phyloP scores from a whole-genome alignment of 2,329 filamentous ascomycete species.

The Exophiala oligosperma region DNA sequence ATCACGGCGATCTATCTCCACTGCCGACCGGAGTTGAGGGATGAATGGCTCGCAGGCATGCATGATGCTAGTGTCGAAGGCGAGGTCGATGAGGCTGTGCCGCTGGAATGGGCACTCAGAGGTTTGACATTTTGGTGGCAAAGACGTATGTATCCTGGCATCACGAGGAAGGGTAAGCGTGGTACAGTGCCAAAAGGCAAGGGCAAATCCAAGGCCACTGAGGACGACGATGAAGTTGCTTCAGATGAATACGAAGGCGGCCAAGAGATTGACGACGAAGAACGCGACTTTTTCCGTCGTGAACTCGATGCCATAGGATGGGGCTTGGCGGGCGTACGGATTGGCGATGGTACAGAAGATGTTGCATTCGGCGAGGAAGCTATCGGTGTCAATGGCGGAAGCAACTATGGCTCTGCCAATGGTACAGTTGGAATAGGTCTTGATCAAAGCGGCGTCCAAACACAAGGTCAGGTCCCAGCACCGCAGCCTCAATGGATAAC shows the following conservation, averaged over 20 bases:
- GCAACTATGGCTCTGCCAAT: conserved; percentile 11
- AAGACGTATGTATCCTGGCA: conserved; percentile 75
- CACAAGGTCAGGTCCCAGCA: conserved; percentile 5
- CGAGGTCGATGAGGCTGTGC: conserved; percentile 89
- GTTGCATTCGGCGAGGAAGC: conserved; percentile 31
- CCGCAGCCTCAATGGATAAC: conserved; percentile 22
- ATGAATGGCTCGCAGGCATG: conserved; percentile 57
- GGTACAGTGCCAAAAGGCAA: conserved; percentile 3
- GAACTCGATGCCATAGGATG: conserved; percentile 72
- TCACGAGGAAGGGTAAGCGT: conserved; percentile 59
- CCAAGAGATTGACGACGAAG: conserved; percentile 63
- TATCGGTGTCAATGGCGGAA: conserved; percentile 10
- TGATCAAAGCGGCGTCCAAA: not conserved
- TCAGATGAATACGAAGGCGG: conserved; percentile 38
- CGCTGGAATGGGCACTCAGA: conserved; percentile 84
- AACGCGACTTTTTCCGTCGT: conserved; percentile 76
- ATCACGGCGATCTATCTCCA: conserved; percentile 96
- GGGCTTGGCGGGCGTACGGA: conserved; percentile 37
- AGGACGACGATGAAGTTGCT: conserved; percentile 31
- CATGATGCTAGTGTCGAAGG: conserved; percentile 75
- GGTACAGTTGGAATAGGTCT: not conserved
- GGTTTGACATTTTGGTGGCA: conserved; percentile 96
- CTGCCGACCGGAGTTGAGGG: conserved; percentile 85
- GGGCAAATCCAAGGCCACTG: conserved; percentile 33
- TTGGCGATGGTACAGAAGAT: conserved; percentile 26